Evolutionary conservation across 1,139 yeast species (phyloP).

Genomic region (Ogataea hybrid): DNA sequence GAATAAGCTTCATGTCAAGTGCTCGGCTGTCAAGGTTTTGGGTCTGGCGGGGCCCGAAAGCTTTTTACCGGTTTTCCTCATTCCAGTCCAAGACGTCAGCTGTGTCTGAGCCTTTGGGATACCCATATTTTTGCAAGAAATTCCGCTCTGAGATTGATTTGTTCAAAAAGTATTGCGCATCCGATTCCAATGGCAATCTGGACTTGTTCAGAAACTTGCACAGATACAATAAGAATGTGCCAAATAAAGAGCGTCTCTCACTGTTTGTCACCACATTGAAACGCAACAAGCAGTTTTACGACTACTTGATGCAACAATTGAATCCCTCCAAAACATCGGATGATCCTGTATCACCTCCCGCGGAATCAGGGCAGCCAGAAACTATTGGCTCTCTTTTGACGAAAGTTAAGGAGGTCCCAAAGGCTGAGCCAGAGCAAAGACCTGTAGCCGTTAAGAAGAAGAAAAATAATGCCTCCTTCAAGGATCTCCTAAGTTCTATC

Average conservation of each 20-base stretch:
- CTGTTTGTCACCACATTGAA: slow-evolving; percentile 19
- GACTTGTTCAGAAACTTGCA: slow-evolving; percentile 10
- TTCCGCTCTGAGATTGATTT: slow-evolving; percentile 17
- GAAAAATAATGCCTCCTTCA: slow-evolving; percentile 13
- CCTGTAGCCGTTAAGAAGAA: not conserved
- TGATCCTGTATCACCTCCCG: not conserved
- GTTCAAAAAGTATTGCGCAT: slow-evolving; percentile 14
- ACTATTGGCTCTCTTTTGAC: slow-evolving; percentile 4
- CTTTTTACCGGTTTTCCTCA: not conserved
- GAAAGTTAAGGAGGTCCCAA: not conserved
- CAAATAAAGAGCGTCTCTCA: slow-evolving; percentile 14
- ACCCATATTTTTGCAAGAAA: slow-evolving; percentile 14
- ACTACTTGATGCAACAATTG: slow-evolving; percentile 5
- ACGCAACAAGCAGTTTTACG: slow-evolving; percentile 13
- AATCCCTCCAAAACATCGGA: not conserved
- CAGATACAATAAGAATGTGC: slow-evolving; percentile 2
- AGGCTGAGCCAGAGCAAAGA: not conserved
- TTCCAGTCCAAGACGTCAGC: not conserved
- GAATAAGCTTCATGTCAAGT: not conserved
- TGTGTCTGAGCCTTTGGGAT: slow-evolving; percentile 15
- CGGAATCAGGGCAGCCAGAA: not conserved
- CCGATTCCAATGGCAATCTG: slow-evolving; percentile 6
- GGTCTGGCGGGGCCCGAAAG: not conserved
- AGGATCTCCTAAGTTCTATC: slow-evolving; percentile 21
- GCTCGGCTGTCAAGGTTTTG: not conserved